Base-by-base conservation (phyloP, 202 grass and related monocot species). In the Cymbopogon flexuosus region DNA sequence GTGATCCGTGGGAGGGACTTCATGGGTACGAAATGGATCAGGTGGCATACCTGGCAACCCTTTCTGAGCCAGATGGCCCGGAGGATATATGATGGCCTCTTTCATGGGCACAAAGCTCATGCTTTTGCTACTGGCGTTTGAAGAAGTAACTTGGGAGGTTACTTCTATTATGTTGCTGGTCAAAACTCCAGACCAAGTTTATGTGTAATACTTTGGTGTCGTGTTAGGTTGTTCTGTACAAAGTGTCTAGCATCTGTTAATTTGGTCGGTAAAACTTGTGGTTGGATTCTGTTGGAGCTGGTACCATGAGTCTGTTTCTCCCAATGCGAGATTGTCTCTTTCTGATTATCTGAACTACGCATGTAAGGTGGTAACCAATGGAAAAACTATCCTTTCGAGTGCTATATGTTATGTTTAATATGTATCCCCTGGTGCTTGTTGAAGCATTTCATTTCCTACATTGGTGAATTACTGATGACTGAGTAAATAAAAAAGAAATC, bases 11-110 rank as follows among this genome's bases (percentile, higher is more conserved):
- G 64, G 36, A 40, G 64, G 35, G 8, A 3, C 64, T 67, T 67
- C 35, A 67, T 40, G 64, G 68, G 43, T 49, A 51, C 2, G 47
- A 73, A 6, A 73, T 73, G 47, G 47, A 73, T 56, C 30, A 57
- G 43, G 70, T n/a, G 30, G 47, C 70, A 21, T 73, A 73, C 70
- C 70, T 73, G 29, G 30, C 70, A 6, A 56, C 70, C 10, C 30
- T 73, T 31, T 27, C 70, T 35, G 31, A 23, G 71, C 5, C 31
- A 23, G 31, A 54, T 35, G 4, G 2, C 35, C 18, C 0, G 29
- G 47, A 56, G 18, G 10, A 73, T 21, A 11, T 12, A 16, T 69
- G 66, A 69, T 42, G 39, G 22, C 16, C 35, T 68, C 16, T 68
- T 2, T 41, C 10, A 68, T 40, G n/a, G n/a, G n/a, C 6, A 13